Base-by-base conservation (phyloP, 2,329 filamentous ascomycete genomes). In the Nannizziopsis barbatae region DNA sequence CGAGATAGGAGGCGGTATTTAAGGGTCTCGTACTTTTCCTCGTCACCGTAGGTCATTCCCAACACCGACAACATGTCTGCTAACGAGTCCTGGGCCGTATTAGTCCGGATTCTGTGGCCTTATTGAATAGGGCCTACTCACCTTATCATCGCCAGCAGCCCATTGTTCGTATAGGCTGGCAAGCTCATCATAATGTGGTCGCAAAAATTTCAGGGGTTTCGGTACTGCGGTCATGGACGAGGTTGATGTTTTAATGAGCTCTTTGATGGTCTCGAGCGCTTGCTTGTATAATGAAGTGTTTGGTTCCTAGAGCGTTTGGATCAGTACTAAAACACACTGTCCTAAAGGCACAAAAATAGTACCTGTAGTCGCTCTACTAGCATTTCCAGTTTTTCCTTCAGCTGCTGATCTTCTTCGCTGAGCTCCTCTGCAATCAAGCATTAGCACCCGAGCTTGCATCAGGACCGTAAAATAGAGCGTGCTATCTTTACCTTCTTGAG, bases 221-320 rank as follows among this genome's bases (percentile, higher is more conserved):
- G 93, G 92, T 53, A 98, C 92, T 52, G 92, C 92, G 42, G 92
- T 98, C 92, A 98, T 98, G 40, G 93, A 98, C 51, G 89, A 96
- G 57, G 92, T 98, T 52, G 92, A 95, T 49, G 92, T 98, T 75
- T 95, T 96, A 75, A 98, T 98, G 64, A 87, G 93, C 62, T 83
- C 87, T 75, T 95, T 96, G 80, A 98, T 95, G 57, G 88, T 84
- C 69, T 96, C 89, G 57, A 98, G 75, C 47, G 92, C 85, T 51
- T 89, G 80, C 67, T 89, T 90, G 74, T 96, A 95, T 58, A 96
- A 83, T 51, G 80, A 81, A 56, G 77, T 76, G 70, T 96, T 85
- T 56, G 83, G 76, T 73, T 96, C 92, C 86, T 94, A 61, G n/a
- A 15, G 22, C 11, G 12, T 20, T 31, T 11, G 31, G 36, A 20